These are phyloP conservation scores for Phytopythium helicoides DNA, from an alignment of 352 stramenopile genomes.

Conservation along the genomic window DNA sequence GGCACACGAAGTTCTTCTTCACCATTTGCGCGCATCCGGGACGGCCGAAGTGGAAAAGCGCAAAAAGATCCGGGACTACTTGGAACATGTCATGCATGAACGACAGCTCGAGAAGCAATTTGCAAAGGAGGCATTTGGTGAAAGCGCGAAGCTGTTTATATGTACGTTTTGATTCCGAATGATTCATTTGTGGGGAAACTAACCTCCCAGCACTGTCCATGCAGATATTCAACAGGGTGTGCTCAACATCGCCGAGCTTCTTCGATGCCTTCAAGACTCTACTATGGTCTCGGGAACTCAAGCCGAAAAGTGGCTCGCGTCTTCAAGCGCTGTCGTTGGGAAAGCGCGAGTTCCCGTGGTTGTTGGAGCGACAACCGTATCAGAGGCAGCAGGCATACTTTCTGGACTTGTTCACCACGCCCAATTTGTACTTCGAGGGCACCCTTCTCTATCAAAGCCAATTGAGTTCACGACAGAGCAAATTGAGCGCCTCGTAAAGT, in stretches of 20 bases:
- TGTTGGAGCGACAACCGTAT: not conserved
- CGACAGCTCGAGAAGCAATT: constrained; percentile 35
- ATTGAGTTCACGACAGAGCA: constrained; percentile 24
- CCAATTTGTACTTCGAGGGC: constrained; percentile 6
- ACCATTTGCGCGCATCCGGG: constrained; percentile 41
- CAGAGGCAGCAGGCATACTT: not conserved
- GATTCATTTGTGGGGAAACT: not conserved
- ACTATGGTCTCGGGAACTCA: not conserved
- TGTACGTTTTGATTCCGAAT: constrained; percentile 29
- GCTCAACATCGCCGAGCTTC: constrained; percentile 49
- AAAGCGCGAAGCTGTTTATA: constrained; percentile 48
- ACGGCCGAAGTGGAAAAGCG: constrained; percentile 49
- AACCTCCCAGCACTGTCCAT: constrained; percentile 1
- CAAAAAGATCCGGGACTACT: constrained; percentile 50
- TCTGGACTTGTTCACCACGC: not conserved
- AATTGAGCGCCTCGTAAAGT: constrained; percentile 27
- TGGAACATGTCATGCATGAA: constrained; percentile 40
- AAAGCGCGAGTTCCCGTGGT: not conserved
- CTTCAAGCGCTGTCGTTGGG: not conserved
- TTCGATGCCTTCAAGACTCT: constrained; percentile 46
- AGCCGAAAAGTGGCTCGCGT: not conserved
- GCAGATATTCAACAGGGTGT: constrained; percentile 55
- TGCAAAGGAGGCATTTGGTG: constrained; percentile 34
- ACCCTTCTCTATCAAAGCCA: not conserved
- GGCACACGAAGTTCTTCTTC: constrained; percentile 22